Conservation (phyloP, 345 rosid genomes). For the Populus ilicifolia region DNA sequence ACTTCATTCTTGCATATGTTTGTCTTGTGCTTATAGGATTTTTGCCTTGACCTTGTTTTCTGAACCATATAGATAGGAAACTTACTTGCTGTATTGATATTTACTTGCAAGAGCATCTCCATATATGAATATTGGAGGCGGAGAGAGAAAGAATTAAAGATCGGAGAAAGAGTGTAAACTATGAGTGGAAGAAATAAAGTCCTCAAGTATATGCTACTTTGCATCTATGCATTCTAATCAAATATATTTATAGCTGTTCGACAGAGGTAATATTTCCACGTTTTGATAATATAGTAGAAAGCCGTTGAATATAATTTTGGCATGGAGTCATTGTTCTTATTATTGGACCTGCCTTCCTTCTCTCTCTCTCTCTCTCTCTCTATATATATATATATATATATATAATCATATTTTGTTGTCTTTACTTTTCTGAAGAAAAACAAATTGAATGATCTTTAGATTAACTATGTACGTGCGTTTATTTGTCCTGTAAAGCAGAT, state of each 20-base stretch:
- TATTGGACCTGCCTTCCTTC: not conserved
- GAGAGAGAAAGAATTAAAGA: not conserved
- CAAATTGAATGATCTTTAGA: no score
- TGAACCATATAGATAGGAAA: not conserved
- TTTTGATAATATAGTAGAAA: not conserved
- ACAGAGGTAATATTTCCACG: not conserved
- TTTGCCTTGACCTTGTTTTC: constrained; percentile 4
- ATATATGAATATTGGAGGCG: not conserved
- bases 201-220: not conserved
- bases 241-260: not conserved
- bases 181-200: not conserved
- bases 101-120: not conserved
- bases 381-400: no score
- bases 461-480: no score
- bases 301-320: constrained; percentile 13
- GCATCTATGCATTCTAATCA: not conserved
- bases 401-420: no score
- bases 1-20: constrained; percentile 10
- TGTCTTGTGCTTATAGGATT: not conserved
- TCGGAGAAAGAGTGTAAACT: no score
- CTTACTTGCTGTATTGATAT: not conserved
- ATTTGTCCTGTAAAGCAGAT: not conserved
- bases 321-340: not conserved
- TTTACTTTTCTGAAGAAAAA: no score
- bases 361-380: no score